Evolutionary conservation across 2,329 filamentous ascomycete genomes (phyloP).

Genomic region (Fonsecaea pedrosoi): DNA sequence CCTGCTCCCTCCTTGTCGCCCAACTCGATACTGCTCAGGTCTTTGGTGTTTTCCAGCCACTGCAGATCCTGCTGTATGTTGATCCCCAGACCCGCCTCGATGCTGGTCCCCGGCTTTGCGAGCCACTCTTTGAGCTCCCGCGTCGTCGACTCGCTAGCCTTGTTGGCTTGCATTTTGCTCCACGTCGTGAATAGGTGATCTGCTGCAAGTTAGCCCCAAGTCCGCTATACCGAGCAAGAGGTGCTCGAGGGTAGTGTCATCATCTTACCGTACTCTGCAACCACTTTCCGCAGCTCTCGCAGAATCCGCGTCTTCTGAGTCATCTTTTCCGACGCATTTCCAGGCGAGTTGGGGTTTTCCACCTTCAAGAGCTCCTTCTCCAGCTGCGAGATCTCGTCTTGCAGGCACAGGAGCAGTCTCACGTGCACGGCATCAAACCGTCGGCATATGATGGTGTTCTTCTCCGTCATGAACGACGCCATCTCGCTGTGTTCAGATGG

Average conservation of each 20-base stretch:
- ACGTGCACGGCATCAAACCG: conserved; percentile 45
- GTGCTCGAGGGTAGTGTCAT: no score
- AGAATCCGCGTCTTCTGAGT: conserved; percentile 35
- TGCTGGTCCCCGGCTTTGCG: conserved; percentile 24
- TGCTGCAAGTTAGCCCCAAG: conserved; percentile 22
- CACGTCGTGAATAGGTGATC: conserved; percentile 40
- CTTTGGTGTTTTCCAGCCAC: conserved; percentile 37
- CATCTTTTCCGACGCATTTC: conserved; percentile 29
- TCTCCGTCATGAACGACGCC: conserved; percentile 39
- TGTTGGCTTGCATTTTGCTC: conserved; percentile 39
- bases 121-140: conserved; percentile 36
- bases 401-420: conserved; percentile 44
- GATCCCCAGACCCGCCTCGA: conserved; percentile 28
- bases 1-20: conserved; percentile 24
- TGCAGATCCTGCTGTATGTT: conserved; percentile 34
- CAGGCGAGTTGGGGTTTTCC: conserved; percentile 36
- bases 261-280: conserved; percentile 40
- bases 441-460: conserved; percentile 43
- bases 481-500: conserved; percentile 32
- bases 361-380: conserved; percentile 44
- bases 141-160: conserved; percentile 31
- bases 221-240: no score
- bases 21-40: conserved; percentile 36
- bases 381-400: conserved; percentile 45
- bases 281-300: conserved; percentile 37